Evolutionary conservation across 2,329 filamentous ascomycete species (phyloP), one percentile per base, ranked within the genome.

Genomic region (Aspergillus puulaauensis): DNA sequence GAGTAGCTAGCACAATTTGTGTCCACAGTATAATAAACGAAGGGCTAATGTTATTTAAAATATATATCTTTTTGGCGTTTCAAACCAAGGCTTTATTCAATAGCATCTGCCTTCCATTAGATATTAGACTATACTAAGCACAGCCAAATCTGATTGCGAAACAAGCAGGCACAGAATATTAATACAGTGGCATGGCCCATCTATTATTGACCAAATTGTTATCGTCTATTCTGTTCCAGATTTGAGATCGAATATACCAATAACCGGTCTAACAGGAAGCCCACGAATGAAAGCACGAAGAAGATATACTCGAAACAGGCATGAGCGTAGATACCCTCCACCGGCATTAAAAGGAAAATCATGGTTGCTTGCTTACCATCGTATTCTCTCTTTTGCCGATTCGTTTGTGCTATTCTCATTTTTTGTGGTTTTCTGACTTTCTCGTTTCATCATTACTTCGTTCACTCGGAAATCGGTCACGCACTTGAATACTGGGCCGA

Each of bases 401-500:
- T 15, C 4, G 15, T n/a, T 46, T 46, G n/a, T 27, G n/a, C 19
- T 21, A 3, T 31, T 46, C 24, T 27, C 8, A 5, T n/a, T 4
- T 23, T n/a, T 27, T 24, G 12, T 21, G 19, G 27, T 53, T 45
- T 37, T 54, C 27, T n/a, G 4, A 11, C 11, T 52, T 24, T 52
- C n/a, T 12, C 17, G 9, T 43, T 44, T 33, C 15, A 6, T 33
- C 17, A 7, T 52, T 15, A 21, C 23, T 3, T 41, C 37, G 21
- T 51, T 17, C 37, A 17, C 14, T 31, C 15, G 24, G 17, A 17
- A 19, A 17, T 17, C 9, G 6, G 27, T 37, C 7, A 4, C 9
- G n/a, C 35, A 19, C n/a, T 17, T 8, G 39, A 17, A 37, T 6
- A 6, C 15, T 2, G 6, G 12, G 6, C 6, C 5, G 75, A 31